Evolutionary conservation across 2,329 filamentous ascomycete genomes (phyloP), one percentile per base, ranked within the genome.

Genomic region (Hymenoscyphus repandus): DNA sequence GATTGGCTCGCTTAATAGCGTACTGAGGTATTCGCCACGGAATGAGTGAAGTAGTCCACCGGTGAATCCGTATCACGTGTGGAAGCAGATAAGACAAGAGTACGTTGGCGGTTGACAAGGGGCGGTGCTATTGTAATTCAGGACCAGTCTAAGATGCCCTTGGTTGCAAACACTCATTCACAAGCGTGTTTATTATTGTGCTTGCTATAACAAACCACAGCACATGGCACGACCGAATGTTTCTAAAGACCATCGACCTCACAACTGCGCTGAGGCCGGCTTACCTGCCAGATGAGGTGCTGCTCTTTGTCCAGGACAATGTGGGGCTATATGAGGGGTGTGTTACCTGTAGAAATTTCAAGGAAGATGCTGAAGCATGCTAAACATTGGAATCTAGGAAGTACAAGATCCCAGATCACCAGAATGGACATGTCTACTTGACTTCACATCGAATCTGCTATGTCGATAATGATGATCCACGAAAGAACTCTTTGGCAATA

Each of bases 261-360:
- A 99, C 93, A 52, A 96, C 92, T 74, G 93, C 93, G 67, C 81
- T 96, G 67, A 88, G 93, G 77, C 93, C 93, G 64, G 87, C 86
- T 55, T 86, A 96, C 68, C 80, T 95, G 60, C 87, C 90, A 65
- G 93, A 96, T 76, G 93, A 99, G 79, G 87, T 89, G 61, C 77
- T 97, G 49, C 79, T 99, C 53, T 97, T 96, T 72, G 92, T 99
- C 52, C 92, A 97, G 74, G 91, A 97, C 77, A 91, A 90, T 69
- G 91, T 99, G 63, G 93, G 93, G 61, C 77, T 99, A 55, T 99
- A 99, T 74, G 90, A 97, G 78, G 93, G 93, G 90, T 95, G 78
- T 72, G 83, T 74, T 45, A 42, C 22, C 22, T 27, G 22, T 27
- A 7, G 22, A 27, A 27, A 27, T 27, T 7, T 7, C 22, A 27